phyloP scores from a whole-genome alignment of 306 rosid species.

The Prunus mongolica region DNA sequence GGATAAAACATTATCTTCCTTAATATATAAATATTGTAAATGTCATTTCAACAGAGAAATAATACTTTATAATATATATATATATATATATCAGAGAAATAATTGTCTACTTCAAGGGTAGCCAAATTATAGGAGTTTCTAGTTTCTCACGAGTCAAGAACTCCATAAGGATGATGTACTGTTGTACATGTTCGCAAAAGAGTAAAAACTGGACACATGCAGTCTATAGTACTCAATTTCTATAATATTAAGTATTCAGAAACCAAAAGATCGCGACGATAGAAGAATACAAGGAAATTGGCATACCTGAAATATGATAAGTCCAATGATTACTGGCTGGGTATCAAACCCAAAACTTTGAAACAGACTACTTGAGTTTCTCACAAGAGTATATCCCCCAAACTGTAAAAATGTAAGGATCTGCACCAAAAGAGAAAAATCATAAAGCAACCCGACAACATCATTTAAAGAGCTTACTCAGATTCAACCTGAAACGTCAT shows the following conservation, averaged over 20 bases:
- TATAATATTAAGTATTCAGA: background rate
- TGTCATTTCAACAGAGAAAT: background rate
- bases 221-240: background rate
- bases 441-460: slow-evolving; percentile 13
- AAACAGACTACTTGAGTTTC: slow-evolving; percentile 81
- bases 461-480: slow-evolving; percentile 12
- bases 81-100: background rate
- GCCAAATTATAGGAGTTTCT: background rate
- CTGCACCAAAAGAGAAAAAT: slow-evolving; percentile 36
- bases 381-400: slow-evolving; percentile 93
- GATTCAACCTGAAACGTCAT: background rate
- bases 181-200: background rate
- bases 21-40: background rate
- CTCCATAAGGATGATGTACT: background rate
- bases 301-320: slow-evolving; percentile 88
- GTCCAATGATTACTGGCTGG: slow-evolving; percentile 93
- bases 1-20: background rate
- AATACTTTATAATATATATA: background rate
- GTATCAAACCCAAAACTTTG: slow-evolving; percentile 91
- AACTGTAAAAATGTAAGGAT: slow-evolving; percentile 91
- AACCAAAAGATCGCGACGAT: background rate
- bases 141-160: background rate
- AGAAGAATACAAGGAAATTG: background rate
- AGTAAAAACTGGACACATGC: background rate
- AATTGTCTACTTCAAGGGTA: too few species aligned